Percentiles rank a stretch among this genome's conserved stretches.
Evolutionary conservation across 768 basidiomycete species (phyloP).

Genomic region (Suillus discolor): DNA sequence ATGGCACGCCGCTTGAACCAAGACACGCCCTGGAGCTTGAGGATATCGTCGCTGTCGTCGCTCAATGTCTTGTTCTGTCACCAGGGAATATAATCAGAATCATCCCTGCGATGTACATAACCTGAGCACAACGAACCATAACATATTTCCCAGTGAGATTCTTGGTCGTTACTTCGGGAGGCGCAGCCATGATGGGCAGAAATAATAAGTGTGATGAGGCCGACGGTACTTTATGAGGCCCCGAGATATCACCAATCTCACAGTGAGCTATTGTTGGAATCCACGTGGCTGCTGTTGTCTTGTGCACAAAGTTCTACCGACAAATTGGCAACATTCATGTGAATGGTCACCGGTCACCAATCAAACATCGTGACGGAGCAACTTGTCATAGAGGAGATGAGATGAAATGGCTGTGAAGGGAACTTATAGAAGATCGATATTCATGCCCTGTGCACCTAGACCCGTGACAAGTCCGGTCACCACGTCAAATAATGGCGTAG

Average conservation of each 20-base stretch:
- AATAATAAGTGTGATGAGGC: not conserved
- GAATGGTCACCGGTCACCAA: not conserved
- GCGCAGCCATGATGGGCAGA: conserved; percentile 59
- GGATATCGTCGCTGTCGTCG: conserved; percentile 62
- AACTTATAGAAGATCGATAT: not conserved
- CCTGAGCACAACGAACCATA: conserved; percentile 48
- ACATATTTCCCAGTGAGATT: conserved; percentile 62
- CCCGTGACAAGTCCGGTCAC: not conserved
- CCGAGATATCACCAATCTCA: not conserved
- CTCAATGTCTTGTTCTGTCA: conserved; percentile 69
- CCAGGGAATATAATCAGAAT: conserved; percentile 9
- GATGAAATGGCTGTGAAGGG: not conserved
- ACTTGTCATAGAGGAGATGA: not conserved
- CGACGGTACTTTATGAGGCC: not conserved
- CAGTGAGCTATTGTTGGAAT: not conserved
- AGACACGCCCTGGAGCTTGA: conserved; percentile 68
- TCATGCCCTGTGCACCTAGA: not conserved
- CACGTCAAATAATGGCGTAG: not conserved
- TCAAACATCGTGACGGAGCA: not conserved
- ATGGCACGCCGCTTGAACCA: conserved; percentile 75
- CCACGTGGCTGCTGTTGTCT: not conserved
- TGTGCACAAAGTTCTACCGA: not conserved
- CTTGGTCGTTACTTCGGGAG: conserved; percentile 57
- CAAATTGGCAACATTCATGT: not conserved
- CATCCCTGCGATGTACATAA: too few species aligned